phyloP scores from a whole-genome alignment of 2,329 filamentous ascomycete species.

The Colletotrichum plurivorum region DNA sequence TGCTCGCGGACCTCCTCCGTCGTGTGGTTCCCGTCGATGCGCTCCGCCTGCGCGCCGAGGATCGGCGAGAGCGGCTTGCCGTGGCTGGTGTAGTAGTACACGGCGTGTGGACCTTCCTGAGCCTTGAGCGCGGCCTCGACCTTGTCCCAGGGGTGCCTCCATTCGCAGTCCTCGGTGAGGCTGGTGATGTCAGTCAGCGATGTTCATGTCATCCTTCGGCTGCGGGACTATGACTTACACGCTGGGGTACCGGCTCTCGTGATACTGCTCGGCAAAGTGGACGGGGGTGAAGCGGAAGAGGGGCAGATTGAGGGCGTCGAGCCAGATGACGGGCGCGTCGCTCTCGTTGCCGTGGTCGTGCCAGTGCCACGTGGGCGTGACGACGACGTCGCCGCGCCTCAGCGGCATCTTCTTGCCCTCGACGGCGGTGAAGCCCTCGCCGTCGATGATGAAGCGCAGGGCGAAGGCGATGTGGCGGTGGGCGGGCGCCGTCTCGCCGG shows the following conservation, averaged over 20 bases:
- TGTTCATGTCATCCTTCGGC: no score
- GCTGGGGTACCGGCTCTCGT: slow-evolving; percentile 63
- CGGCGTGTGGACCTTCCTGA: slow-evolving; percentile 45
- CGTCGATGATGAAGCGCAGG: slow-evolving; percentile 71
- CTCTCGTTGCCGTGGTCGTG: slow-evolving; percentile 74
- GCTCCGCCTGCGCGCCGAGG: slow-evolving; percentile 64
- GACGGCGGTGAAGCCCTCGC: slow-evolving; percentile 70
- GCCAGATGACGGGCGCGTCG: slow-evolving; percentile 68
- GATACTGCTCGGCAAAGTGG: slow-evolving; percentile 68
- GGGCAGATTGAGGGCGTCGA: slow-evolving; percentile 70
- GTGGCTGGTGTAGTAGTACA: slow-evolving; percentile 54
- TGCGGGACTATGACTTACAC: slow-evolving; percentile 44
- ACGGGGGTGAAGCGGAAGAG: slow-evolving; percentile 64
- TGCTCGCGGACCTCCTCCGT: slow-evolving; percentile 59
- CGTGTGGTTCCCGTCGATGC: slow-evolving; percentile 53
- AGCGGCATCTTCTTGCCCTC: slow-evolving; percentile 67
- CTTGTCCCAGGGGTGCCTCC: slow-evolving; percentile 59
- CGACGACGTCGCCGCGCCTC: slow-evolving; percentile 66
- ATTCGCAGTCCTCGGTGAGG: slow-evolving; percentile 53
- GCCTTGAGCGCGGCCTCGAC: slow-evolving; percentile 58
- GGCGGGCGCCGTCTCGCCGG: slow-evolving; percentile 67
- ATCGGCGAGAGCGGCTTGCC: slow-evolving; percentile 56
- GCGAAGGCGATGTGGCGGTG: slow-evolving; percentile 71
- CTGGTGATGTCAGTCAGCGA: slow-evolving; percentile 27
- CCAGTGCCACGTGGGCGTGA: slow-evolving; percentile 72